phyloP scores from a whole-genome alignment of 1,284 basidiomycete genomes.

The Cryptococcus floricola region DNA sequence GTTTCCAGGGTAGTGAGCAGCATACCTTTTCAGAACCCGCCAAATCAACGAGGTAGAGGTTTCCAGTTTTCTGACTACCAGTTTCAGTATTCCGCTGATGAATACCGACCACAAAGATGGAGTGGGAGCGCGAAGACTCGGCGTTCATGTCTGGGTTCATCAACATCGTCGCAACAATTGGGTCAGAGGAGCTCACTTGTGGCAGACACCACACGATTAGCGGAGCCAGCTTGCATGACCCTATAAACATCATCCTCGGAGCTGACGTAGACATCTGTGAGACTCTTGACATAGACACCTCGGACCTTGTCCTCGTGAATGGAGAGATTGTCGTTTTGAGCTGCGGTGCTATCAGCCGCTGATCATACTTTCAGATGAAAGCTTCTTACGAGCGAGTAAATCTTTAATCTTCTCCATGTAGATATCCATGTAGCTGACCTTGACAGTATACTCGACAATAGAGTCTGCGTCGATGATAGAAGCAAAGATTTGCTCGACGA shows the following conservation, averaged over 20 bases:
- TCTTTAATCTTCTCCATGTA: slow-evolving; percentile 97
- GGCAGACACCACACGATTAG: slow-evolving; percentile 85
- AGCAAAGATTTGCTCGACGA: slow-evolving; percentile 98
- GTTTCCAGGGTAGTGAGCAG: neutral
- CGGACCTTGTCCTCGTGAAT: slow-evolving; percentile 97
- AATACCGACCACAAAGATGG: slow-evolving; percentile 97
- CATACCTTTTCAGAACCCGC: slow-evolving; percentile 96
- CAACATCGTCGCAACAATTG: neutral
- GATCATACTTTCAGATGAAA: neutral
- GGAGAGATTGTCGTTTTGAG: slow-evolving; percentile 97
- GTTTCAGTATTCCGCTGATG: slow-evolving; percentile 94
- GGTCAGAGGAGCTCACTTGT: slow-evolving; percentile 66
- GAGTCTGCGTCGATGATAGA: slow-evolving; percentile 94
- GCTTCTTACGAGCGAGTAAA: slow-evolving; percentile 82
- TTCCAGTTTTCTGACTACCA: slow-evolving; percentile 92
- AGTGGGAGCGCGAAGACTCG: slow-evolving; percentile 97
- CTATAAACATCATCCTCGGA: slow-evolving; percentile 96
- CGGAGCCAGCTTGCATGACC: slow-evolving; percentile 95
- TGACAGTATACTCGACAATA: slow-evolving; percentile 96
- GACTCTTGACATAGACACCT: slow-evolving; percentile 96
- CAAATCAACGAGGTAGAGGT: slow-evolving; percentile 95
- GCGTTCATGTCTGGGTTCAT: slow-evolving; percentile 90
- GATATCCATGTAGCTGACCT: slow-evolving; percentile 99
- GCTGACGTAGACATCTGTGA: slow-evolving; percentile 97
- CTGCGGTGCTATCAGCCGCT: slow-evolving; percentile 50